Conservation (phyloP, 345 rosid species). For the Sonneratia alba region DNA sequence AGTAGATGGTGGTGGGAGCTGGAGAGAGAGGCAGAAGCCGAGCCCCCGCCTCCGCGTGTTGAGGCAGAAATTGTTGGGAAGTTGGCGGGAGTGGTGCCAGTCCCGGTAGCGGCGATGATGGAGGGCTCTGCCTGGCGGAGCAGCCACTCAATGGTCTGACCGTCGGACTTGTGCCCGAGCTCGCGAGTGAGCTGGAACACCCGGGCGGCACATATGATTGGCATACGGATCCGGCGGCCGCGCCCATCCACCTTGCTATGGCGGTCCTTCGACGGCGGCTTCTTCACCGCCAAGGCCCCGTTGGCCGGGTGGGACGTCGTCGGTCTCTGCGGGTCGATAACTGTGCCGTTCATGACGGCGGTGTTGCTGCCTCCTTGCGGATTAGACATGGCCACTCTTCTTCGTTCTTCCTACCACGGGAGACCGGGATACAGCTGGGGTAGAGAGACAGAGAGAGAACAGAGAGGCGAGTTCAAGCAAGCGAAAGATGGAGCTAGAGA, state of each 20-base stretch:
- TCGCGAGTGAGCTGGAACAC: conserved; percentile 95
- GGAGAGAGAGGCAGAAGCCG: conserved; percentile 26
- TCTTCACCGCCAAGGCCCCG: conserved; percentile 53
- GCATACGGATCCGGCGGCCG: conserved; percentile 95
- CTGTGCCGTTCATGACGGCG: conserved; percentile 33
- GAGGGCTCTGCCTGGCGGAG: conserved; percentile 99
- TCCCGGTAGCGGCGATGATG: conserved; percentile 93
- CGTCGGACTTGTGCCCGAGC: conserved; percentile 96
- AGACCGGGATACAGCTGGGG: too few relatives aligned
- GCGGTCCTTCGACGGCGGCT: conserved; percentile 91
- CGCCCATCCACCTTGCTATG: conserved; percentile 98
- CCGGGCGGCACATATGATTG: conserved; percentile 97
- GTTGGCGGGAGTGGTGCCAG: conserved; percentile 95
- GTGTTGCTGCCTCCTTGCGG: conserved; percentile 27
- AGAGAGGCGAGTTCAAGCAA: neutral
- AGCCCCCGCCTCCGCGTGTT: conserved; percentile 40
- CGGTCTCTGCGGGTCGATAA: conserved; percentile 44
- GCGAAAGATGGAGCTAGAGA: neutral
- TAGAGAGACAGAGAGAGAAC: neutral
- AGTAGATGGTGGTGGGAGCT: conserved; percentile 19
- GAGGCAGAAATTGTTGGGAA: conserved; percentile 73
- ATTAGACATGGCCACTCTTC: conserved; percentile 37
- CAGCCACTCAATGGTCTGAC: conserved; percentile 97
- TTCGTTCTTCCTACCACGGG: neutral
- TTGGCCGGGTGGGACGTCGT: conserved; percentile 26